These are phyloP conservation scores for Pseudevernia furfuracea DNA, from an alignment of 495 filamentous ascomycete genomes.

Conservation along the genomic window DNA sequence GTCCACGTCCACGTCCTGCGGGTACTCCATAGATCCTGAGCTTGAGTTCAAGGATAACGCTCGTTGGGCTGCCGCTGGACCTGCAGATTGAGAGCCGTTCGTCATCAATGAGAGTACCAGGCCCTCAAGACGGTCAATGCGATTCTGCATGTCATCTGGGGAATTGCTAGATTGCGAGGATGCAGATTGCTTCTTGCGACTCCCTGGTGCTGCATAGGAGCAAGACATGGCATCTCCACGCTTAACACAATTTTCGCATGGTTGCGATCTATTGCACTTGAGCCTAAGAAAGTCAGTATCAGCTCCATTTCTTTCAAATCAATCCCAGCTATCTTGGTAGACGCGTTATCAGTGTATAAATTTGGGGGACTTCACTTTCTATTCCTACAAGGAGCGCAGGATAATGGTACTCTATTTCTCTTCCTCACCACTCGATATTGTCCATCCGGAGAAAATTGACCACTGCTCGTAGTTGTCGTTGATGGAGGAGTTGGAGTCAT, in stretches of 20 bases:
- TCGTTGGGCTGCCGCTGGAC: constrained; percentile 54
- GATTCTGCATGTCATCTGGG: constrained; percentile 97
- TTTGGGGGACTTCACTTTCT: constrained; percentile 66
- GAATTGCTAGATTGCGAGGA: constrained; percentile 50
- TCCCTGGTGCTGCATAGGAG: constrained; percentile 75
- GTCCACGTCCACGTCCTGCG: constrained; percentile 50
- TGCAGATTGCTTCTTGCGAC: constrained; percentile 67
- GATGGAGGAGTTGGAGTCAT: constrained; percentile 95
- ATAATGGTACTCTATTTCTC: constrained; percentile 88
- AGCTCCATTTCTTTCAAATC: constrained; percentile 10
- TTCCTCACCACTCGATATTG: constrained; percentile 88
- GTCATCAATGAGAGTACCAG: constrained; percentile 95
- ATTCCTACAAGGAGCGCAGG: constrained; percentile 86
- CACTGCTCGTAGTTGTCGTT: constrained; percentile 64
- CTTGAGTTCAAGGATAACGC: constrained; percentile 56
- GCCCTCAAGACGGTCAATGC: constrained; percentile 93
- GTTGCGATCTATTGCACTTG: constrained; percentile 89
- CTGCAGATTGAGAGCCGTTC: constrained; percentile 62
- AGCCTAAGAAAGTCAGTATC: constrained; percentile 41
- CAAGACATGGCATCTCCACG: constrained; percentile 77
- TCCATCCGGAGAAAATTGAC: constrained; percentile 71
- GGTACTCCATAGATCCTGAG: constrained; percentile 39
- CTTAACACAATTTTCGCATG: constrained; percentile 94
- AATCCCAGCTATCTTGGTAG: not conserved
- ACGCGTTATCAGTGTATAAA: constrained; percentile 24